Evolutionary conservation across 2,329 filamentous ascomycete genomes (phyloP), one percentile per base, ranked within the genome.

Genomic region (Calonectria pseudoturangicola): DNA sequence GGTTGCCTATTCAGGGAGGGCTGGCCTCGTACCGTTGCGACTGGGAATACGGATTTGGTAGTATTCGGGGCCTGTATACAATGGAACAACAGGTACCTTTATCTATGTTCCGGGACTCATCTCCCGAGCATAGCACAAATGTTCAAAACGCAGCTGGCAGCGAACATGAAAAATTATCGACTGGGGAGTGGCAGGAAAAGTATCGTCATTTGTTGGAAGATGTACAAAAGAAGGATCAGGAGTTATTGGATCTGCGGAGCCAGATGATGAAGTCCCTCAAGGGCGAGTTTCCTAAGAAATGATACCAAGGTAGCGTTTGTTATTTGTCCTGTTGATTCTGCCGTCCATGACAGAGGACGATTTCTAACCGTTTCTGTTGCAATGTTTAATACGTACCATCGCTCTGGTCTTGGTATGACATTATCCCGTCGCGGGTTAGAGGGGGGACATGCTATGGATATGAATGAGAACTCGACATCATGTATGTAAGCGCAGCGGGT

Each of bases 151-250:
- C 73, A n/a, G 73, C 60, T 30, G 70, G 69, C 13, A 63, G 68
- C 12, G 76, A 56, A 30, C 70, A 70, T 5, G 72, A 41, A 9
- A 66, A 68, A 41, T 73, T 84, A 54, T 79, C 82, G 6, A 84
- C 83, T 3, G 84, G 83, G 48, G 82, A 86, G 62, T 90, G 89
- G 89, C 87, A 89, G 79, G 81, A 82, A 60, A 89, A 86, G 73
- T 92, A 92, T 75, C 84, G 84, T 51, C 88, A 91, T 68, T 85
- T 94, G 76, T 88, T 93, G 79, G 88, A 88, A 50, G 87, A 88
- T 73, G 87, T 94, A 77, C 88, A 87, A 79, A 88, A 90, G 71
- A 88, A 88, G 72, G 91, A 93, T 77, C 87, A 88, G 76, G 87
- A 88, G 76, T 81, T 90, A 66, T 79, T 81, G 66, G 82, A 84